A percentile compares a stretch with the other conserved stretches of the same genome.
Conservation (phyloP, 208 protist genomes). For the Leishmania tropica region DNA sequence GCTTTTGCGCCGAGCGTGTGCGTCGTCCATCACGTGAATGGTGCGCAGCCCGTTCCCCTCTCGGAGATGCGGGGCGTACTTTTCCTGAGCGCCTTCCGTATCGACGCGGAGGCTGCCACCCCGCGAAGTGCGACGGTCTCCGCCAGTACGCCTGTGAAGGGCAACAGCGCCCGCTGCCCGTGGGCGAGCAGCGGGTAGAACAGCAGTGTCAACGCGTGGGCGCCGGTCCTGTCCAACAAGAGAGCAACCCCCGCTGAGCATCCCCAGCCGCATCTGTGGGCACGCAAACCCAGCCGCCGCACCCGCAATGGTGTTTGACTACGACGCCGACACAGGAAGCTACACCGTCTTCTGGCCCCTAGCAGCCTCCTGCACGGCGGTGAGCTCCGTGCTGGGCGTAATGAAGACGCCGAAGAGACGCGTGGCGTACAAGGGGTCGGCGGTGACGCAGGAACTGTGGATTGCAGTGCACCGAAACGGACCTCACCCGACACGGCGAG, state of each 20-base stretch:
- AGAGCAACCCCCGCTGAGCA: constrained; percentile 24
- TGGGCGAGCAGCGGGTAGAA: constrained; percentile 46
- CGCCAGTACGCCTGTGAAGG: constrained; percentile 20
- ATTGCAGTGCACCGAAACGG: constrained; percentile 16
- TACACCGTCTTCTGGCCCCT: constrained; percentile 42
- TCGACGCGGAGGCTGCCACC: constrained; percentile 31
- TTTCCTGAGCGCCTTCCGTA: constrained; percentile 37
- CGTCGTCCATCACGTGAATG: constrained; percentile 7
- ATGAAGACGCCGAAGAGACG: constrained; percentile 36
- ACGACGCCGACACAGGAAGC: constrained; percentile 20
- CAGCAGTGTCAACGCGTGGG: constrained; percentile 4
- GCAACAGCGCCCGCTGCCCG: constrained; percentile 27
- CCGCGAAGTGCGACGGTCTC: constrained; percentile 3
- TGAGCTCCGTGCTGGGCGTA: constrained; percentile 14
- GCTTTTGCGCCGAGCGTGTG: constrained; percentile 14
- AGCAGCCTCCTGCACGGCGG: constrained; percentile 30
- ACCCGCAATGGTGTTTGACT: constrained; percentile 16
- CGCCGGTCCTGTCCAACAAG: constrained; percentile 5
- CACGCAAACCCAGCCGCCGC: constrained; percentile 1
- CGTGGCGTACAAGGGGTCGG: constrained; percentile 25
- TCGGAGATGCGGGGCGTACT: constrained; percentile 15
- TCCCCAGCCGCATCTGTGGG: background rate
- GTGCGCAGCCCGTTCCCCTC: background rate
- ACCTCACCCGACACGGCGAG: background rate
- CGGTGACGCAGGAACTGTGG: constrained; percentile 35